Conservation (phyloP, 208 protist genomes). For the Vickermania spadyakhi region DNA sequence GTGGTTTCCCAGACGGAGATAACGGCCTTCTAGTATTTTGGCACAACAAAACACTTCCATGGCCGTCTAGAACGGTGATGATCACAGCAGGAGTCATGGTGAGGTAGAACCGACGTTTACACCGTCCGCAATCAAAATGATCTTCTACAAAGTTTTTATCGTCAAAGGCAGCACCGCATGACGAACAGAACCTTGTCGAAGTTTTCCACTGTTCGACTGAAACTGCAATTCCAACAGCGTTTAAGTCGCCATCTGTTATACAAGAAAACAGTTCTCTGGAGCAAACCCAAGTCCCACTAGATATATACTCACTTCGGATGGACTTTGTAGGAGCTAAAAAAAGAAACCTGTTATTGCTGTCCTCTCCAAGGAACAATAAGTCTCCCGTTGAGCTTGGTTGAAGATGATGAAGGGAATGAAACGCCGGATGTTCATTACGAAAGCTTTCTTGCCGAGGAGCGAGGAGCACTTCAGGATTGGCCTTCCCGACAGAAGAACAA, state of each 20-base stretch:
- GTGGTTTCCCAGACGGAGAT: neutral
- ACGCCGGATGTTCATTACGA: neutral
- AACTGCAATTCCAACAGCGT: conserved; percentile 23
- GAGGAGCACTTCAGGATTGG: neutral
- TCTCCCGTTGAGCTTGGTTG: neutral
- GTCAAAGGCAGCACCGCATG: conserved; percentile 17
- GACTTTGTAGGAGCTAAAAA: conserved; percentile 14
- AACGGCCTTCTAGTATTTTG: conserved; percentile 7
- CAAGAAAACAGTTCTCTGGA: conserved; percentile 8
- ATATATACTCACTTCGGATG: conserved; percentile 5
- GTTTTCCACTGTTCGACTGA: conserved; percentile 18
- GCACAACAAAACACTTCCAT: conserved; percentile 33
- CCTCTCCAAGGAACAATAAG: conserved; percentile 21
- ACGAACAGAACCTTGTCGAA: conserved; percentile 16
- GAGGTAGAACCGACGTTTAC: conserved; percentile 22
- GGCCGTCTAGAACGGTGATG: conserved; percentile 36
- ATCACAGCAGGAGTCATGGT: conserved; percentile 35
- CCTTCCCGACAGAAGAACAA: conserved; percentile 3
- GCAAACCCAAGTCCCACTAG: conserved; percentile 6
- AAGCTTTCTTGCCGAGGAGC: too few relatives aligned
- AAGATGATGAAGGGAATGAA: neutral
- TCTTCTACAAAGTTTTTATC: conserved; percentile 13
- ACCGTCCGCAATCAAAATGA: conserved; percentile 11
- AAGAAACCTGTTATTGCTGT: conserved; percentile 15
- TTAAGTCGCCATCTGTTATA: conserved; percentile 6